Conservation (phyloP, 257 asterid species). For the Anisodus tanguticus region DNA sequence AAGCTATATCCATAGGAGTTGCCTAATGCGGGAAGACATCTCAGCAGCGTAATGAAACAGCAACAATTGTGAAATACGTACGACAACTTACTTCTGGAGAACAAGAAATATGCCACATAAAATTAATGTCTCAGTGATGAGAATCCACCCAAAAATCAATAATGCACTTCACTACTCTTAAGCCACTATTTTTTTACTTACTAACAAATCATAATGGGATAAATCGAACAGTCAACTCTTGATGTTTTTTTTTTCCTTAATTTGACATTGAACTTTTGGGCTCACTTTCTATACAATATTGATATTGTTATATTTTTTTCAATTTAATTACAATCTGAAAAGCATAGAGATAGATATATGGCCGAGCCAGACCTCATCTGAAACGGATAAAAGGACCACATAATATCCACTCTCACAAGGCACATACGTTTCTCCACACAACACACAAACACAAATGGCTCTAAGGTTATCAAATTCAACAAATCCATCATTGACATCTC, state of each 20-base stretch:
- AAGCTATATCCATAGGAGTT: background rate
- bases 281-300: too few species aligned
- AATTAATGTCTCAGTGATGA: constrained; percentile 41
- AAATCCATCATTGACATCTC: constrained; percentile 38
- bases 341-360: background rate
- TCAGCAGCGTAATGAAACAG: background rate
- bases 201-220: too few species aligned
- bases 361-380: constrained; percentile 38
- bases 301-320: too few species aligned
- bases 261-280: too few species aligned
- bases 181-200: too few species aligned
- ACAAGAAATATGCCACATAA: constrained; percentile 42
- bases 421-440: constrained; percentile 25
- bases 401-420: constrained; percentile 1
- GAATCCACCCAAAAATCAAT: constrained; percentile 42
- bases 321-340: background rate
- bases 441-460: constrained; percentile 47
- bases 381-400: constrained; percentile 38
- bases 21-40: background rate
- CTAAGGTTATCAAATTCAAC: constrained; percentile 40
- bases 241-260: too few species aligned
- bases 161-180: too few species aligned
- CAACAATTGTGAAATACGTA: background rate
- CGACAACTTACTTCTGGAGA: constrained; percentile 37
- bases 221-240: too few species aligned